Conservation (phyloP, 257 asterid species). For the Forsythia viridissima region DNA sequence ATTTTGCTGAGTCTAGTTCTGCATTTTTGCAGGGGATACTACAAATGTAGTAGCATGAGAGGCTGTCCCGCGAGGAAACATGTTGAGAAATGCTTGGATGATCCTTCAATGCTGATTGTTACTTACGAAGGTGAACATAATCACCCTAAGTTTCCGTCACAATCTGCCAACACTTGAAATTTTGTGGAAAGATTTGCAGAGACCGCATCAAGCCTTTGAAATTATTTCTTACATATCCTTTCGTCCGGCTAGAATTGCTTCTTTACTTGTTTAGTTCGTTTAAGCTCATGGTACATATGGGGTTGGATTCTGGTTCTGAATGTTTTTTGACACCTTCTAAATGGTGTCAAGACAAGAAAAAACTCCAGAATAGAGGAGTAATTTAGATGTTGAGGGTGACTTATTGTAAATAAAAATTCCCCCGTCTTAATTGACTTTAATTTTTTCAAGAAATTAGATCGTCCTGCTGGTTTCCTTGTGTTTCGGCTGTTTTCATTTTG, state of each 20-base stretch:
- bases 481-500: not conserved
- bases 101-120: constrained; percentile 56
- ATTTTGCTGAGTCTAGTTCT: constrained; percentile 8
- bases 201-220: not conserved
- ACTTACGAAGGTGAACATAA: constrained; percentile 54
- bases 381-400: not conserved
- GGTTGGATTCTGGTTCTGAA: constrained; percentile 16
- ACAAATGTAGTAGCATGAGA: constrained; percentile 62
- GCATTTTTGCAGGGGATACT: constrained; percentile 47
- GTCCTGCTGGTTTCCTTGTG: constrained; percentile 2
- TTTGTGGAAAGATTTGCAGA: not conserved
- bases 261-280: constrained; percentile 18
- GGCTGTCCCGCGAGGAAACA: constrained; percentile 64
- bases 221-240: not conserved
- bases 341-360: not conserved
- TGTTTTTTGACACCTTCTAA: constrained; percentile 15
- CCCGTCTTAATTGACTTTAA: not conserved
- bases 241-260: constrained; percentile 16
- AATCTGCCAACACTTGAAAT: constrained; percentile 37
- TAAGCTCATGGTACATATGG: constrained; percentile 5
- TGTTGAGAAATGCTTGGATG: constrained; percentile 55
- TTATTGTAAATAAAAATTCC: not conserved
- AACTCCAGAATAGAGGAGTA: not conserved
- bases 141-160: constrained; percentile 43
- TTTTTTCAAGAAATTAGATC: constrained; percentile 16